Base-by-base conservation (phyloP, 345 rosid genomes). In the Zanthoxylum bungeanum region DNA sequence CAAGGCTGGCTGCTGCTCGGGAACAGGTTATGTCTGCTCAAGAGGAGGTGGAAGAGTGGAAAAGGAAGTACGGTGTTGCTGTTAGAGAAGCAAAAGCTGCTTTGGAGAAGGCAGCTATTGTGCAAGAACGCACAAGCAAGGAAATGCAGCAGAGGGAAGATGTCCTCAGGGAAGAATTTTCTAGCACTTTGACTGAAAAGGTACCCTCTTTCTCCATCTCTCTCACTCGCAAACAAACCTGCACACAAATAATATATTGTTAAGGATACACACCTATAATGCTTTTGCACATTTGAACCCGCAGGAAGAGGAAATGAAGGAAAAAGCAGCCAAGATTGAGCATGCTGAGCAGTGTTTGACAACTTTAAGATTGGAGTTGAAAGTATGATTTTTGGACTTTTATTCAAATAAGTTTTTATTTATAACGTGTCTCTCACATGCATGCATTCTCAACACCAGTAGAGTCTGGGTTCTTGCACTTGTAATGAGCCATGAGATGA, bases 21-120 rank as follows among this genome's bases (percentile, higher is more conserved):
- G 99, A 96, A 76, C 96, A 91, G 72, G 86, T 87, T 49, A 82
- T 81, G 70, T 86, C 98, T 70, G 93, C 97, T 70, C 92, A 91
- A 82, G 98, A 89, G 77, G 98, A 91, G 80, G 93, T 98, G 5
- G 85, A 77, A 66, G 98, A 96, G 64, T 96, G 99, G 99, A 87
- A 89, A 77, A 85, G 98, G 69, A 96, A 93, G 82, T 96, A 87
- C 71, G 98, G 89, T 71, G 79, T 78, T 67, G 95, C 97, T 50
- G 90, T 88, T 56, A 86, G 94, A 81, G 98, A 93, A 69, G 95
- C 98, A 51, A 93, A 88, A 78, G 80, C 86, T 73, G 97, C 99
- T 72, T 75, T 93, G n/a, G 97, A 89, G 89, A 96, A 96, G 82
- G 99, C 96, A 62, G 91, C 98, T 44, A 73, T 83, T 57, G 89